Evolutionary conservation across 2,329 filamentous ascomycete genomes (phyloP), one percentile per base, ranked within the genome.

Genomic region (Aspergillus sp.): DNA sequence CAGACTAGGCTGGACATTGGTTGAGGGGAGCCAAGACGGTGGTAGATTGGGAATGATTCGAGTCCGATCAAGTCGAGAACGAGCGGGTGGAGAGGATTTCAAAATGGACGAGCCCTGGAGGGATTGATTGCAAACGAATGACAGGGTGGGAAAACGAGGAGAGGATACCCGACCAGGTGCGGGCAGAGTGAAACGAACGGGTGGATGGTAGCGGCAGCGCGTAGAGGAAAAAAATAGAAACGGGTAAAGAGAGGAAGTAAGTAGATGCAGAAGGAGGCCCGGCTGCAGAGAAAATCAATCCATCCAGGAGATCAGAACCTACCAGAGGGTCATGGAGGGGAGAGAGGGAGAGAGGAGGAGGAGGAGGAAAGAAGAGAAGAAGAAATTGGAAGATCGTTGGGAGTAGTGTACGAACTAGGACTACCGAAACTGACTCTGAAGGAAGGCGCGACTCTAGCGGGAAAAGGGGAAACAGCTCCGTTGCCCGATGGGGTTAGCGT

Each of bases 1-100:
- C 64, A 67, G 65, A 61, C 63, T 65, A 62, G 61, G 67, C 60
- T 70, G 69, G 68, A 73, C 71, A 73, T 73, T 73, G 65, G 69
- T 70, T 65, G 61, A 57, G 54, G 44, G 50, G 41, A 24, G 49
- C 35, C 22, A 20, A n/a, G 16, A 42, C 36, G 22, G 26, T 46
- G 46, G 46, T 42, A 51, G 51, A 38, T 33, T 16, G 40, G 41
- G 41, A 32, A 13, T n/a, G 16, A 30, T 49, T 30, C 36, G 45
- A 42, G 17, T 43, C 24, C 47, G 19, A 19, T 14, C 17, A 16
- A n/a, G 45, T 38, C 45, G 41, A 46, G 30, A 22, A 22, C 24
- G 26, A 46, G 14, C 41, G 22, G 30, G 35, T 30, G 30, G 45
- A 16, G 14, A 42, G 22, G 47, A 24, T 49, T 38, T 20, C 19